Conservation (phyloP, 495 filamentous ascomycete genomes). For the Parachaetomium inaequale region DNA sequence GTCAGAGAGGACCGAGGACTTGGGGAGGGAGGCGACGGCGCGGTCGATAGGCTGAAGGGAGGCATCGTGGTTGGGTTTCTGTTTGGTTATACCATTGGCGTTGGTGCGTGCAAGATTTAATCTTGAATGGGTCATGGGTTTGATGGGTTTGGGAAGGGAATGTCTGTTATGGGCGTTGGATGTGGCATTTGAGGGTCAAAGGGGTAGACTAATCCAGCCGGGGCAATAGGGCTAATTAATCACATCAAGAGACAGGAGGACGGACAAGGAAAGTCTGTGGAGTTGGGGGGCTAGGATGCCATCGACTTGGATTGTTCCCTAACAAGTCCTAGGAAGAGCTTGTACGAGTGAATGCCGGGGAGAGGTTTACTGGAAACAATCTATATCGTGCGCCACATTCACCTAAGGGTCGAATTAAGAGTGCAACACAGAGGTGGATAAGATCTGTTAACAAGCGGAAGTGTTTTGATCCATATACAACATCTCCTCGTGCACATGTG, state of each 20-base stretch:
- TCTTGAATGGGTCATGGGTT: not conserved
- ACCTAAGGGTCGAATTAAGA: no score
- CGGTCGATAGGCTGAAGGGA: slow-evolving; percentile 10
- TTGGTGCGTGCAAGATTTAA: not conserved
- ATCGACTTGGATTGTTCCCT: no score
- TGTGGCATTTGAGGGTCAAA: not conserved
- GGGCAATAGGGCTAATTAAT: not conserved
- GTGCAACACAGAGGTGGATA: no score
- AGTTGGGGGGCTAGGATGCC: no score
- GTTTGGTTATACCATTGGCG: not conserved
- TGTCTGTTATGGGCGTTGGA: not conserved
- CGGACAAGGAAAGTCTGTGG: no score
- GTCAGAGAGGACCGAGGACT: slow-evolving; percentile 8
- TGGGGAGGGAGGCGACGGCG: slow-evolving; percentile 9
- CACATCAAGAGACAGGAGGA: no score
- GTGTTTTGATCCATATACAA: not conserved
- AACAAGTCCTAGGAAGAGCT: no score
- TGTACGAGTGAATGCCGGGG: no score
- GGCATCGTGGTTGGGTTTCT: not conserved
- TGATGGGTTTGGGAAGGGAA: not conserved
- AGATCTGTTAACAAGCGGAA: no score
- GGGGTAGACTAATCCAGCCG: not conserved
- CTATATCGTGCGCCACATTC: no score
- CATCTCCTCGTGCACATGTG: no score
- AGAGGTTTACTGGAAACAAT: no score